Conservation (phyloP, 106 monocot species). For the Hemerocallis citrina region DNA sequence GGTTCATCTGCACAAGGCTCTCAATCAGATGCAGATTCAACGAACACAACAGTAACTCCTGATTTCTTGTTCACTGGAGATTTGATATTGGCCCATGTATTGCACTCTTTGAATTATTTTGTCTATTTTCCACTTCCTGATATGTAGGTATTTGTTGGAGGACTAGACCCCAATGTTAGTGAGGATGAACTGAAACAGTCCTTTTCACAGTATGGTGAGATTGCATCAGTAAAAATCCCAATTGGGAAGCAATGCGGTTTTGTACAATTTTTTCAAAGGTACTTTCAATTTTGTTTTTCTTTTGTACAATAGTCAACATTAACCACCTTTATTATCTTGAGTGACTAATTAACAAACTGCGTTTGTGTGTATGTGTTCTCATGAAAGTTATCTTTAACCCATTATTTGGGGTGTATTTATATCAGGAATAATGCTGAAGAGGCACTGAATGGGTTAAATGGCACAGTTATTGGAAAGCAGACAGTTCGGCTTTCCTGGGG, state of each 20-base stretch:
- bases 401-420: too few species aligned
- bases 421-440: conserved; percentile 61
- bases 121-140: background rate
- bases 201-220: conserved; percentile 75
- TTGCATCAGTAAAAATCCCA: conserved; percentile 82
- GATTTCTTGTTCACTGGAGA: background rate
- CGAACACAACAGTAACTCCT: conserved; percentile 56
- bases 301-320: background rate
- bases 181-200: conserved; percentile 69
- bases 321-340: background rate
- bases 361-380: background rate
- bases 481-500: conserved; percentile 76
- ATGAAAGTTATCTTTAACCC: background rate
- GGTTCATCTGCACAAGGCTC: conserved; percentile 31
- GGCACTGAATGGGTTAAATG: conserved; percentile 58
- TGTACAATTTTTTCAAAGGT: conserved; percentile 75
- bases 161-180: conserved; percentile 70
- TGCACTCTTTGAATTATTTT: background rate
- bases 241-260: conserved; percentile 91
- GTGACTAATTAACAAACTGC: background rate
- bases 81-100: background rate
- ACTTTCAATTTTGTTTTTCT: too few species aligned
- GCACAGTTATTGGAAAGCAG: conserved; percentile 56
- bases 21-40: conserved; percentile 43
- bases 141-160: conserved; percentile 67